Evolutionary conservation across 345 rosid genomes (phyloP).

Genomic region (Eucalyptus virginea): DNA sequence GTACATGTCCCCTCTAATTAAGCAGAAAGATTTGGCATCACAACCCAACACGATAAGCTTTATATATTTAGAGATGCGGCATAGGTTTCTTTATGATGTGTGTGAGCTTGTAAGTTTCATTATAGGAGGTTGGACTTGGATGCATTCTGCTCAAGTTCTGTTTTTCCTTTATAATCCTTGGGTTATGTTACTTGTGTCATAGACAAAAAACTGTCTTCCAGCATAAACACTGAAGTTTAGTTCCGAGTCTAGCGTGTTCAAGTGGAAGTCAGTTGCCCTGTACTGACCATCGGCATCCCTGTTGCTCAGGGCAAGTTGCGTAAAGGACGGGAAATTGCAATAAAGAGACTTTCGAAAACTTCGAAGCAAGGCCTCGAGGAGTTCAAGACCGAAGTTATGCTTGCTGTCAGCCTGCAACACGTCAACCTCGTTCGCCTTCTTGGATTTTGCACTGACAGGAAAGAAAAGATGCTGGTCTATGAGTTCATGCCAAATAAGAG

Average conservation of each 20-base stretch:
- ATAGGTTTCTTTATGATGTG: not conserved
- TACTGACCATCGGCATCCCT: not conserved
- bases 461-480: conserved; percentile 28
- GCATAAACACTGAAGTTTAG: not conserved
- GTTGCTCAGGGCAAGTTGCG: conserved; percentile 7
- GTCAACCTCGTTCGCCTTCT: conserved; percentile 17
- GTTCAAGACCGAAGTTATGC: conserved; percentile 16
- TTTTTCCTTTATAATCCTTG: not conserved
- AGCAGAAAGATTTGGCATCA: not conserved
- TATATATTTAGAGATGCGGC: not conserved
- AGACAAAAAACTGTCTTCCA: not conserved
- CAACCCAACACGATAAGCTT: not conserved
- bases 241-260: not conserved
- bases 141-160: not conserved
- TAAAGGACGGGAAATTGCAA: conserved; percentile 21
- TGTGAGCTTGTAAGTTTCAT: not conserved
- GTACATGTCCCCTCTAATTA: not conserved
- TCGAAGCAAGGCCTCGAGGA: conserved; percentile 26
- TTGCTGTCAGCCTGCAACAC: conserved; percentile 28
- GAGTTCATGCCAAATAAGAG: conserved; percentile 25
- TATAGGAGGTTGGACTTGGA: not conserved
- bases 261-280: not conserved
- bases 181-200: not conserved
- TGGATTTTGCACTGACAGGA: conserved; percentile 14
- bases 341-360: conserved; percentile 22